These are phyloP conservation scores for Euryodendron excelsum DNA, from an alignment of 148 eudicot species.

Conservation along the genomic window DNA sequence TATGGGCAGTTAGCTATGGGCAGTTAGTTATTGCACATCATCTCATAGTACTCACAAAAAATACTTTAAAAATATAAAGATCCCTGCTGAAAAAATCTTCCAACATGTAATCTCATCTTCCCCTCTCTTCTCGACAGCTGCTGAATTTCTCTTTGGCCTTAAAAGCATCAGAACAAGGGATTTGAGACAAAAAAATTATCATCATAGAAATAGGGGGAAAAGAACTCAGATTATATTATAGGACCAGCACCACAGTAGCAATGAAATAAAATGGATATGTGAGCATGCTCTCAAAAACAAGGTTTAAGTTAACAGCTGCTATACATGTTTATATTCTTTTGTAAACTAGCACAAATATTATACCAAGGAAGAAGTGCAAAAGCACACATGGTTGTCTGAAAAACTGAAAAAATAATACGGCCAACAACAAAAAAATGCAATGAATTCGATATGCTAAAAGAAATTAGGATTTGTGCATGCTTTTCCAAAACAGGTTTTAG, in stretches of 20 bases:
- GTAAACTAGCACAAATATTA: background rate
- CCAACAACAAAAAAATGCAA: background rate
- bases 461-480: background rate
- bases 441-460: no score
- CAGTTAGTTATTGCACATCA: background rate
- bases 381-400: background rate
- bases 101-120: background rate
- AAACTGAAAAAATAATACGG: background rate
- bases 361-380: background rate
- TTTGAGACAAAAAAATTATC: background rate
- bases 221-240: no score
- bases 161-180: background rate
- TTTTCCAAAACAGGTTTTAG: background rate
- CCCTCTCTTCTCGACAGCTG: background rate
- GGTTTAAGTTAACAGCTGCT: background rate
- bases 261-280: no score
- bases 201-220: no score
- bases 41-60: background rate
- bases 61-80: background rate
- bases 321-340: background rate
- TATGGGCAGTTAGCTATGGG: no score
- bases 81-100: background rate
- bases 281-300: background rate
- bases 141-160: no score
- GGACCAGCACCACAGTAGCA: background rate